Conservation (phyloP, 371 early-diverging fungal genomes). For the Dichotomocladium elegans region DNA sequence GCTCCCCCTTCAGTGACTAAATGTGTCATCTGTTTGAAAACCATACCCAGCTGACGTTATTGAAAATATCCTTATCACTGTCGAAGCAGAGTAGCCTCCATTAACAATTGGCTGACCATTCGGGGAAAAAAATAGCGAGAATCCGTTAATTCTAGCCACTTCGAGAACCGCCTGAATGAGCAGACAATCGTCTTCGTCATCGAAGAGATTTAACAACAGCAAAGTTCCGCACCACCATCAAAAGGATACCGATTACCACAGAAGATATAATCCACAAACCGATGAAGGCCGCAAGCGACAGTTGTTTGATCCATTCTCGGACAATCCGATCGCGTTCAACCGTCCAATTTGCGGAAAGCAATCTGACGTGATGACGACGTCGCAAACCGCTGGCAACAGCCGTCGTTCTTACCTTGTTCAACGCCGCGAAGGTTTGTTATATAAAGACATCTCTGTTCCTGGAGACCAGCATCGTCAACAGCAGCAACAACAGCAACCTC, state of each 20-base stretch:
- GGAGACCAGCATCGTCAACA: neutral
- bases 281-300: slow-evolving; percentile 10
- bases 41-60: too few relatives aligned
- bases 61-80: neutral
- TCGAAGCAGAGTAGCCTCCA: neutral
- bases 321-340: slow-evolving; percentile 39
- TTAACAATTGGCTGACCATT: neutral
- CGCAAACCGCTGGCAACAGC: neutral
- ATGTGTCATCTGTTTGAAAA: neutral
- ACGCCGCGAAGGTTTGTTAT: slow-evolving; percentile 4
- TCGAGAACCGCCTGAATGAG: neutral
- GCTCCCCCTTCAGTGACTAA: too few relatives aligned
- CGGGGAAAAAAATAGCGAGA: too few relatives aligned
- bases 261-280: neutral
- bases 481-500: neutral
- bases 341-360: slow-evolving; percentile 1
- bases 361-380: neutral
- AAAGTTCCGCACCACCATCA: neutral
- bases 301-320: slow-evolving; percentile 34
- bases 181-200: neutral
- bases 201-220: neutral
- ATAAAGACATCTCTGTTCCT: neutral
- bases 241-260: slow-evolving; percentile 2
- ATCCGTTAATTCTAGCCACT: too few relatives aligned
- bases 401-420: slow-evolving; percentile 7